phyloP scores from a whole-genome alignment of 169 alveolate species.

The Plasmodium knowlesi region DNA sequence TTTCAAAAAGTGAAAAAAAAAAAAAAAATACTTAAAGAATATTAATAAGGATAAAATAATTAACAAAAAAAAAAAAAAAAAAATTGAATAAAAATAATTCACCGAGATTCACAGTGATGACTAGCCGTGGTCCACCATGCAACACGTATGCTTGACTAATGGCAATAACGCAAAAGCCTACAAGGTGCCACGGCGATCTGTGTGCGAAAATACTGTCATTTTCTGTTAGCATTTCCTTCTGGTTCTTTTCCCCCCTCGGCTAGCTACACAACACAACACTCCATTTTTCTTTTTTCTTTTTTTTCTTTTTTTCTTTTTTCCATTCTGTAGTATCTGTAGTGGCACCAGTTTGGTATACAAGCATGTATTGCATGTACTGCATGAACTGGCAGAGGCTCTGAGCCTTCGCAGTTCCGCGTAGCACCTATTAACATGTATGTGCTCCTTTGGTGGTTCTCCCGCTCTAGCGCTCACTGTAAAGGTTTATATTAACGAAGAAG shows the following conservation, averaged over 20 bases:
- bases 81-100: not conserved
- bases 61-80: not conserved
- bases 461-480: constrained; percentile 18
- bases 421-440: not conserved
- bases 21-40: constrained; percentile 8
- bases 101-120: not conserved
- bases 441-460: not conserved
- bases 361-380: not conserved
- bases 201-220: not conserved
- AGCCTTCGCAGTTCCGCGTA: not conserved
- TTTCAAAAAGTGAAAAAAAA: not conserved
- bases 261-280: not conserved
- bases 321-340: not conserved
- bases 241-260: not conserved
- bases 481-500: constrained; percentile 45
- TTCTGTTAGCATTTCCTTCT: not conserved
- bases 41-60: not conserved
- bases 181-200: not conserved
- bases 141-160: not conserved
- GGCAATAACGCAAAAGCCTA: not conserved
- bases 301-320: not conserved
- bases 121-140: not conserved
- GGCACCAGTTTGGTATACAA: not conserved
- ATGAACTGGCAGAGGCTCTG: not conserved
- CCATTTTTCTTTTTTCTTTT: not conserved